Evolutionary conservation across 2,329 filamentous ascomycete species (phyloP).

Genomic region (Emmonsiellopsis sp.): DNA sequence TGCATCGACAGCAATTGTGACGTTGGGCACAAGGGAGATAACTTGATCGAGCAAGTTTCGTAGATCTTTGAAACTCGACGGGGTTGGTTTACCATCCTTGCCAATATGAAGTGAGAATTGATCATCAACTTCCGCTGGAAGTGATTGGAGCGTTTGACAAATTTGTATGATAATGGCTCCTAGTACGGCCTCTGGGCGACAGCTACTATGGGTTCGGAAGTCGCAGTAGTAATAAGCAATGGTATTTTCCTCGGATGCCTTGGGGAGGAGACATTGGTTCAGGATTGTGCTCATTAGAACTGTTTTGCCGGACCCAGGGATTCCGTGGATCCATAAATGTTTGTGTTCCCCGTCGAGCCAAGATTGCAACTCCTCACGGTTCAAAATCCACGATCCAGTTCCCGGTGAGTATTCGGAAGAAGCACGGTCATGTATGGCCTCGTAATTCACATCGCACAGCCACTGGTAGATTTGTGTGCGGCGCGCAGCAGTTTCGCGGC

Average conservation of each 20-base stretch:
- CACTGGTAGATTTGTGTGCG: not conserved
- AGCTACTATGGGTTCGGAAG: conserved; percentile 2
- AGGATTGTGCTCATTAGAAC: conserved; percentile 2
- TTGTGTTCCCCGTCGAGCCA: not conserved
- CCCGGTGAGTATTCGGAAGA: not conserved
- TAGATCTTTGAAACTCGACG: conserved; percentile 1
- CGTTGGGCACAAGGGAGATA: not conserved
- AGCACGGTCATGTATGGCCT: conserved; percentile 3
- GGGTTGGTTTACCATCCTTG: not conserved
- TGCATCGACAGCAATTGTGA: not conserved
- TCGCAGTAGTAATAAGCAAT: conserved; percentile 5
- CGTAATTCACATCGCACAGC: not conserved
- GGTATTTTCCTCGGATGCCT: not conserved
- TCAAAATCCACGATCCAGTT: not conserved
- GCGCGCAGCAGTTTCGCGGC: not conserved
- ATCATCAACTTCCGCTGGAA: not conserved
- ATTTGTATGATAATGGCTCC: conserved; percentile 1
- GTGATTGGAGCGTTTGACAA: not conserved
- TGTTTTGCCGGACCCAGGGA: conserved; percentile 2
- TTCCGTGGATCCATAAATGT: conserved; percentile 3
- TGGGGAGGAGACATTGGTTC: conserved; percentile 2
- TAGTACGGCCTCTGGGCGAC: not conserved
- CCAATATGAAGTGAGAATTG: conserved; percentile 1
- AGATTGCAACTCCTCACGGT: not conserved
- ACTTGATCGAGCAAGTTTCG: not conserved